Evolutionary conservation across 2,329 filamentous ascomycete species (phyloP).

Genomic region (Beauveria brongniartii): DNA sequence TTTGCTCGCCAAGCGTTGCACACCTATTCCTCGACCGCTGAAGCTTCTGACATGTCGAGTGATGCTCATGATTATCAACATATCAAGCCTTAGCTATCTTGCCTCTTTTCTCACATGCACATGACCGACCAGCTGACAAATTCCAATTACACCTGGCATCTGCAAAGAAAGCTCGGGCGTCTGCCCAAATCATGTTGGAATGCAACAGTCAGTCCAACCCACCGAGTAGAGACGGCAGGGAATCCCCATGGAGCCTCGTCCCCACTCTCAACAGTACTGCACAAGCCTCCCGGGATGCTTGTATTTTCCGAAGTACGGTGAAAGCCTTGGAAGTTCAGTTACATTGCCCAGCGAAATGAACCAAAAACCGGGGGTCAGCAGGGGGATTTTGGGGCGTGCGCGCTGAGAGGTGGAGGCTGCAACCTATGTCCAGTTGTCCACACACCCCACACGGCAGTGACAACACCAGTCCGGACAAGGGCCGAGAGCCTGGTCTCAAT

Average conservation of each 20-base stretch:
- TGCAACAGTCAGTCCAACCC: neutral
- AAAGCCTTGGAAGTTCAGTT: neutral
- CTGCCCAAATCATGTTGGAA: neutral
- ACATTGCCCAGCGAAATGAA: constrained; percentile 3
- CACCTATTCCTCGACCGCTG: too few species aligned
- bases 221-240: neutral
- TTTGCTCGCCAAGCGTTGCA: too few species aligned
- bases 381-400: neutral
- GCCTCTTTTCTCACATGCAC: too few species aligned
- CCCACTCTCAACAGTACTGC: neutral
- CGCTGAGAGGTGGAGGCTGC: neutral
- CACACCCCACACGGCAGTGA: constrained; percentile 4
- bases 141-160: neutral
- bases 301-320: neutral
- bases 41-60: too few species aligned
- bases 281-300: neutral
- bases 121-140: too few species aligned
- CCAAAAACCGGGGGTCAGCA: neutral
- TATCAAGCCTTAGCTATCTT: too few species aligned
- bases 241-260: neutral
- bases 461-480: constrained; percentile 6
- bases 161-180: neutral
- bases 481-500: constrained; percentile 7
- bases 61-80: too few species aligned
- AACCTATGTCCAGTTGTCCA: neutral